phyloP scores from a whole-genome alignment of 2,329 filamentous ascomycete genomes.

The Decorospora gaudefroyi region DNA sequence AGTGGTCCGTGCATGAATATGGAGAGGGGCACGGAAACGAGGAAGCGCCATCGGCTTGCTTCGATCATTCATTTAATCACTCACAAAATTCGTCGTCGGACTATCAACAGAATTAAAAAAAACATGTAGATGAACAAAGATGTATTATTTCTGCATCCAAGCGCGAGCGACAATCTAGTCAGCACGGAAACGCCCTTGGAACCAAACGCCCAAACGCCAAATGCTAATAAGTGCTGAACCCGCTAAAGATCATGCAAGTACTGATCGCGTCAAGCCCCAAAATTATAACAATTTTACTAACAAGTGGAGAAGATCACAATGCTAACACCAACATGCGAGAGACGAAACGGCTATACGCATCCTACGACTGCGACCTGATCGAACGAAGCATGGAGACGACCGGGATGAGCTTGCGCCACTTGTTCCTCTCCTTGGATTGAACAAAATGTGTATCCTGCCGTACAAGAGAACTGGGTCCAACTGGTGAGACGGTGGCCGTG shows the following conservation, averaged over 20 bases:
- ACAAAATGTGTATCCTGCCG: conserved; percentile 29
- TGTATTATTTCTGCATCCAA: not conserved
- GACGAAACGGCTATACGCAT: not conserved
- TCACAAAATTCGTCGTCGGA: too few relatives aligned
- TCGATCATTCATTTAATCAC: conserved; percentile 6
- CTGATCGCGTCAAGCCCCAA: conserved; percentile 1
- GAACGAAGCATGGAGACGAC: conserved; percentile 18
- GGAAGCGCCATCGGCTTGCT: not conserved
- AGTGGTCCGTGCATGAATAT: conserved; percentile 2
- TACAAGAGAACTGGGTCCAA: conserved; percentile 15
- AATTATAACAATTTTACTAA: conserved; percentile 2
- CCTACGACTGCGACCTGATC: conserved; percentile 10
- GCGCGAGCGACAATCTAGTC: conserved; percentile 10
- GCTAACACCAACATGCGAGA: too few relatives aligned
- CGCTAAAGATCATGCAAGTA: not conserved
- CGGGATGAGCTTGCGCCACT: conserved; percentile 19
- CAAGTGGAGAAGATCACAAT: not conserved
- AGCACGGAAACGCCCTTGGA: not conserved
- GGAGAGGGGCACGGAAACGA: not conserved
- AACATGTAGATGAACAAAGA: not conserved
- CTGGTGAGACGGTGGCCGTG: conserved; percentile 11
- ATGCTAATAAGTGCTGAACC: not conserved
- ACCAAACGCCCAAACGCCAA: conserved; percentile 8
- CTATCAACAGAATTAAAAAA: too few relatives aligned
- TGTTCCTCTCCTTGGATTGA: conserved; percentile 25